Evolutionary conservation across 2,329 filamentous ascomycete genomes (phyloP).

Genomic region (Xylaria sp.): DNA sequence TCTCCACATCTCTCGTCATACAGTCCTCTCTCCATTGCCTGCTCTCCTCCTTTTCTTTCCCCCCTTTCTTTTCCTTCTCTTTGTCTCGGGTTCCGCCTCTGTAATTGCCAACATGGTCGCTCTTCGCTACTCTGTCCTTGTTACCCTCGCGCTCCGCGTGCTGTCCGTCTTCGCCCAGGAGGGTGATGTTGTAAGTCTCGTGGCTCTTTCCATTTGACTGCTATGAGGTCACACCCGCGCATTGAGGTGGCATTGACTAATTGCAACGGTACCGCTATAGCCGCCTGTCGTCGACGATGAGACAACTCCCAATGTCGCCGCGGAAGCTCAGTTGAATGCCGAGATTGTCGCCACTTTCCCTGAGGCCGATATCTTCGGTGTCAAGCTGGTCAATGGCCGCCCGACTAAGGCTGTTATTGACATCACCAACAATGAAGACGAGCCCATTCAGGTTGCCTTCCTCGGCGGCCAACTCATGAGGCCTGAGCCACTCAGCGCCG

Average conservation of each 20-base stretch:
- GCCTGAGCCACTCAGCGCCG: slow-evolving; percentile 58
- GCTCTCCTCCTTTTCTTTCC: not conserved
- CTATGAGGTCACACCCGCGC: slow-evolving; percentile 1
- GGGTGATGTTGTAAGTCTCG: slow-evolving; percentile 38
- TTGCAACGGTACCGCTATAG: not conserved
- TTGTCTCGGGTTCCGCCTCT: slow-evolving; percentile 15
- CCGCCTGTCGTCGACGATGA: slow-evolving; percentile 38
- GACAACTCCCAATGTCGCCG: slow-evolving; percentile 31
- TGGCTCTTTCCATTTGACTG: not conserved
- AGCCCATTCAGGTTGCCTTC: slow-evolving; percentile 75
- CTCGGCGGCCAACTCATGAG: slow-evolving; percentile 75
- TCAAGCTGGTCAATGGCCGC: slow-evolving; percentile 93
- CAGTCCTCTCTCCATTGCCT: not conserved
- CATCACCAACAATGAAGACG: slow-evolving; percentile 82
- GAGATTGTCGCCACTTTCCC: slow-evolving; percentile 68
- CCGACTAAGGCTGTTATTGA: slow-evolving; percentile 83
- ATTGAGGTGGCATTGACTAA: slow-evolving; percentile 5
- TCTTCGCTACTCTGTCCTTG: slow-evolving; percentile 43
- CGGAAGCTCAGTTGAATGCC: slow-evolving; percentile 61
- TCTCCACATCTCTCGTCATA: slow-evolving; percentile 17
- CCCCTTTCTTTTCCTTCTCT: slow-evolving; percentile 10
- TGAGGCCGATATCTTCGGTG: slow-evolving; percentile 84
- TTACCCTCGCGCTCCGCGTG: slow-evolving; percentile 42
- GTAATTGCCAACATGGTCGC: slow-evolving; percentile 40
- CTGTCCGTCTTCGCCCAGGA: slow-evolving; percentile 42